Evolutionary conservation across 2,329 filamentous ascomycete species (phyloP), one percentile per base, ranked within the genome.

Genomic region (Cordyceps cateniannulata): DNA sequence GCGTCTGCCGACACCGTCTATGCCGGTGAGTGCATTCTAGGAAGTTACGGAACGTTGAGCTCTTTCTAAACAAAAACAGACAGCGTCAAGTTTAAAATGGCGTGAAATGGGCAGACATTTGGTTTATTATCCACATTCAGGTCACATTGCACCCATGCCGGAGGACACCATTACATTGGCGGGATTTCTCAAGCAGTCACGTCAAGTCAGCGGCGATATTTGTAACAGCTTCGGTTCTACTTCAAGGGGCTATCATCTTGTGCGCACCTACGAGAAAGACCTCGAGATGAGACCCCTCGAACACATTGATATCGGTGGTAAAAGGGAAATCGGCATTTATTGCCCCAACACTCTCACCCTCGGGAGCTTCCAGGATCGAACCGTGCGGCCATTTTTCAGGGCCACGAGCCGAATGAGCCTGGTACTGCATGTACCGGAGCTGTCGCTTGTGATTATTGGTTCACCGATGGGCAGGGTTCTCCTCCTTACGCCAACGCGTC

Each of bases 371-470:
- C 61, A 63, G 3, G 67, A 68, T 10, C 63, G 63, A 16, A 61
- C 50, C 6, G 56, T 69, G 18, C 61, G 64, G 16, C 62, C 63
- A 1, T 66, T 69, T 40, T 76, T 76, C 54, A 65, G 72, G 32
- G 69, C 68, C 12, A 77, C 69, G 58, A 76, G 67, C 59, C 68
- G 64, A 49, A 63, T 90, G 24, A 86, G 81, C 72, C 85, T 89
- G 78, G 72, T 85, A 42, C 74, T 81, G 0, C 79, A 86, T 55
- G 84, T 93, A 1, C 87, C 87, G 0, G 85, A 90, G 66, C 76
- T 95, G 1, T 86, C 80, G n/a, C 75, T 92, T 16, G 81, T 92
- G 9, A 76, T 90, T 3, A 75, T 87, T 1, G 90, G 81, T 0
- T 87, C 85, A 12, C 81, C 85, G n/a, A 81, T 81, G 52, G 90